Percentiles rank a stretch among this genome's conserved stretches.
Conservation (phyloP, 345 rosid species). For the Rhodamnia rubescens region DNA sequence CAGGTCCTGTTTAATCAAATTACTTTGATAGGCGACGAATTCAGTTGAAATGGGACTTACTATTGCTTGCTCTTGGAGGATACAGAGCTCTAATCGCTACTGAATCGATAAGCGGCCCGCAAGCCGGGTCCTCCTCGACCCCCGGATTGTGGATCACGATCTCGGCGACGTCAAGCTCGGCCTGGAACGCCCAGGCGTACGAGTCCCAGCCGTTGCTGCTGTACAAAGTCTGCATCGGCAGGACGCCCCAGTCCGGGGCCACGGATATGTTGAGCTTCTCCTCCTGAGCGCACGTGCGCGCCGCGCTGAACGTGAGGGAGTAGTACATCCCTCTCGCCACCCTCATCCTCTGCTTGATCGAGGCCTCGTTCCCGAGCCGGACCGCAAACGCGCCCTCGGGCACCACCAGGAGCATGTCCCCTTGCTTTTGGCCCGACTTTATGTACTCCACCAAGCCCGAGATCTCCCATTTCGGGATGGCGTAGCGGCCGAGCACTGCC, state of each 20-base stretch:
- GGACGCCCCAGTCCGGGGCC: conserved; percentile 55
- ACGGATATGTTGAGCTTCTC: conserved; percentile 63
- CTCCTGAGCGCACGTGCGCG: conserved; percentile 86
- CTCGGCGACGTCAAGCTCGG: conserved; percentile 25
- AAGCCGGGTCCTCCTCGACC: conserved; percentile 75
- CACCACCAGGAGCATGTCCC: conserved; percentile 87
- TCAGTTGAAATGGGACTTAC: conserved; percentile 13
- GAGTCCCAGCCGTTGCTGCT: conserved; percentile 78
- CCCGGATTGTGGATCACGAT: conserved; percentile 74
- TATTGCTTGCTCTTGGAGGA: conserved; percentile 44
- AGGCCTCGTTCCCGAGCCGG: conserved; percentile 82
- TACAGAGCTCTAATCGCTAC: conserved; percentile 49
- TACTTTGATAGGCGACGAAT: too few species aligned
- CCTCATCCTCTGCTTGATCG: conserved; percentile 48
- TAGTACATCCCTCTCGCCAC: conserved; percentile 43
- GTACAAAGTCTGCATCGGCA: conserved; percentile 72
- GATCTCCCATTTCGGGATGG: conserved; percentile 68
- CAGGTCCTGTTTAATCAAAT: background rate
- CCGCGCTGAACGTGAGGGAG: conserved; percentile 71
- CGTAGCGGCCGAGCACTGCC: conserved; percentile 25
- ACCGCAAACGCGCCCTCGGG: conserved; percentile 74
- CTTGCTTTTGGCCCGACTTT: conserved; percentile 79
- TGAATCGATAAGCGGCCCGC: conserved; percentile 77
- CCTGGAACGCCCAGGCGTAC: conserved; percentile 63
- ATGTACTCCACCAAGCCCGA: conserved; percentile 81